phyloP scores from a whole-genome alignment of 148 eudicot species.

The Selenicereus undatus region DNA sequence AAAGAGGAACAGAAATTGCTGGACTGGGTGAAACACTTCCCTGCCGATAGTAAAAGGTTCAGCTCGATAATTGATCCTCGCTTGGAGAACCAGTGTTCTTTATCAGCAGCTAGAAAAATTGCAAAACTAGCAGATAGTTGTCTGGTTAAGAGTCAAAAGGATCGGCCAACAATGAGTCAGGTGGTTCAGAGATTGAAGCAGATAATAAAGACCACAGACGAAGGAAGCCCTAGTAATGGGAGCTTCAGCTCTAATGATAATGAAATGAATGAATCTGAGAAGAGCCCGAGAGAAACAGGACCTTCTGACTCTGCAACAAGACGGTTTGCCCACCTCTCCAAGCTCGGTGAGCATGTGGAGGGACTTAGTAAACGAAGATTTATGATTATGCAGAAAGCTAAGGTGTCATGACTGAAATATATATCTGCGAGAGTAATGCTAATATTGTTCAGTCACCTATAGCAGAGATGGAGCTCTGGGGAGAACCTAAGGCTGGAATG shows the following conservation, averaged over 20 bases:
- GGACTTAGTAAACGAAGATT: conserved; percentile 52
- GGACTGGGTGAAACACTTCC: conserved; percentile 70
- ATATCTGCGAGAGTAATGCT: neutral
- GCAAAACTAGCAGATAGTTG: conserved; percentile 73
- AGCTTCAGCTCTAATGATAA: conserved; percentile 28
- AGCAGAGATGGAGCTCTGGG: neutral
- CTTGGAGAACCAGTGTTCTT: conserved; percentile 50
- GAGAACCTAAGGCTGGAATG: neutral
- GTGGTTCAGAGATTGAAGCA: conserved; percentile 61
- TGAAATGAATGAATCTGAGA: conserved; percentile 27
- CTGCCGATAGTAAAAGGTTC: conserved; percentile 54
- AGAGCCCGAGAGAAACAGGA: conserved; percentile 22
- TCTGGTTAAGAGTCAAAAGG: conserved; percentile 51
- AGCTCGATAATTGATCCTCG: conserved; percentile 58
- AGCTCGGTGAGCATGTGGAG: conserved; percentile 59
- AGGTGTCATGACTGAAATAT: conserved; percentile 29
- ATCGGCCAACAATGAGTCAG: conserved; percentile 72
- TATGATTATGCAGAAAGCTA: conserved; percentile 68
- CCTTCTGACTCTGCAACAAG: conserved; percentile 44
- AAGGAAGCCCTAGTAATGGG: conserved; percentile 30
- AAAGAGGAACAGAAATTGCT: conserved; percentile 59
- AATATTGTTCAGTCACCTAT: neutral
- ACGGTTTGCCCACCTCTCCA: conserved; percentile 66
- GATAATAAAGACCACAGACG: conserved; percentile 30
- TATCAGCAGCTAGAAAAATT: conserved; percentile 50